Base-by-base conservation (phyloP, 345 rosid genomes). In the Garcia nutans region DNA sequence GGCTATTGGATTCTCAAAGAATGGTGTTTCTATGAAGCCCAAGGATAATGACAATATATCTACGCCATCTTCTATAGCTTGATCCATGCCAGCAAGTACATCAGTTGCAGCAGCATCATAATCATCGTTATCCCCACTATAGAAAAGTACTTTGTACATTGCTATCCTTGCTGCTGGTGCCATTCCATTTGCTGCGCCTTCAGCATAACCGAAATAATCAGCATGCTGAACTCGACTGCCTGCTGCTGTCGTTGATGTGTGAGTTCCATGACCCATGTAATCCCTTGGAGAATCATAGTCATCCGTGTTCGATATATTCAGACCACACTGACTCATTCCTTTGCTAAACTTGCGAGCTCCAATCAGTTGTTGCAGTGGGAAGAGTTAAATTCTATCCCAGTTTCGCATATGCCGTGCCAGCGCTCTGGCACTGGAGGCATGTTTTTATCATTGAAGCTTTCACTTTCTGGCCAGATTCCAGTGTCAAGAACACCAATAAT, bases 111-210 rank as follows among this genome's bases (percentile, higher is more conserved):
- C 87, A 31, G 85, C 79, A 11, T 79, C 74, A 20, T 59, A 77
- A 16, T n/a, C 71, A 49, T 33, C 37, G 17, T 16, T 11, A 20
- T 71, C 70, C 1, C 19, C 63, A 15, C 26, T 67, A 10, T 23
- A 68, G 74, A 85, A 89, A 2, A 73, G 0, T 17, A 85, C 90
- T 59, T 89, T 87, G 60, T 89, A 87, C 88, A 87, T 78, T 19
- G 90, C 90, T n/a, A 89, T 77, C 82, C 89, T 86, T 20, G 90
- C 88, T 45, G 71, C 42, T 22, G 90, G 88, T 10, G 92, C 92
- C 3, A 76, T 76, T 31, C 85, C 88, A 0, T 23, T 65, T 8
- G 88, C 89, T 5, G 84, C 80, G 41, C 89, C 90, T 74, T 80
- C 20, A 1, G 92, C 90, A 22, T 89, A 86, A 22, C 90, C 87